Percentiles rank a stretch among this genome's conserved stretches.
Conservation (phyloP, 75 land plant species). For the Cunninghamia lanceolata region DNA sequence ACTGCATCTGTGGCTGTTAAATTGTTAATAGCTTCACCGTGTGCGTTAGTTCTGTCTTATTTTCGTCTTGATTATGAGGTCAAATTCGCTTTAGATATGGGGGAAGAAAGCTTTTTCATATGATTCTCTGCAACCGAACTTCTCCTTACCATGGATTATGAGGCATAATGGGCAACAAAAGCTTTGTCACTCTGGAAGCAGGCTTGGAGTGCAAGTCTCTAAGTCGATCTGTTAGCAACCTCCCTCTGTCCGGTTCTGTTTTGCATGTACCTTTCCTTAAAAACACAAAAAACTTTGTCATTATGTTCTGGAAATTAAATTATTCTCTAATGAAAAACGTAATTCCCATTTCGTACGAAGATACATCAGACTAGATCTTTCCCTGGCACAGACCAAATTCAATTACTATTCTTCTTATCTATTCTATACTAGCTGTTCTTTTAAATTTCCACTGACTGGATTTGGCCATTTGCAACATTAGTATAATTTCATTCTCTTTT, state of each 20-base stretch:
- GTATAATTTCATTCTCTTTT: background rate
- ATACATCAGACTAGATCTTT: background rate
- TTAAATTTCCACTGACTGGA: background rate
- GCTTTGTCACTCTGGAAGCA: background rate
- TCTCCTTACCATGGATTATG: background rate
- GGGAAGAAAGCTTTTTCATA: background rate
- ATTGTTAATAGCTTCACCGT: background rate
- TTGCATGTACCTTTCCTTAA: background rate
- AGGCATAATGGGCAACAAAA: background rate
- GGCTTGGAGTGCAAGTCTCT: background rate
- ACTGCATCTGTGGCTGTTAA: background rate
- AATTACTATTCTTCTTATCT: background rate
- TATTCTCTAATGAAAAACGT: background rate
- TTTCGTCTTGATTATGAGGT: background rate
- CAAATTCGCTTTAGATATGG: background rate
- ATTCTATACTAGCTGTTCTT: background rate
- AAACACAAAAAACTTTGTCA: background rate
- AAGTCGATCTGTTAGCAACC: background rate
- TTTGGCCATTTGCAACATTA: background rate
- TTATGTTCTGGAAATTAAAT: background rate
- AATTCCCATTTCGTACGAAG: background rate
- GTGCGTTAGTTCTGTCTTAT: background rate
- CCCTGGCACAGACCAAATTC: background rate
- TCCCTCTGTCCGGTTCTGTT: background rate
- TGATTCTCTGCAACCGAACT: background rate